Evolutionary conservation across 768 basidiomycete genomes (phyloP).

Genomic region (Chalciporus piperatus): DNA sequence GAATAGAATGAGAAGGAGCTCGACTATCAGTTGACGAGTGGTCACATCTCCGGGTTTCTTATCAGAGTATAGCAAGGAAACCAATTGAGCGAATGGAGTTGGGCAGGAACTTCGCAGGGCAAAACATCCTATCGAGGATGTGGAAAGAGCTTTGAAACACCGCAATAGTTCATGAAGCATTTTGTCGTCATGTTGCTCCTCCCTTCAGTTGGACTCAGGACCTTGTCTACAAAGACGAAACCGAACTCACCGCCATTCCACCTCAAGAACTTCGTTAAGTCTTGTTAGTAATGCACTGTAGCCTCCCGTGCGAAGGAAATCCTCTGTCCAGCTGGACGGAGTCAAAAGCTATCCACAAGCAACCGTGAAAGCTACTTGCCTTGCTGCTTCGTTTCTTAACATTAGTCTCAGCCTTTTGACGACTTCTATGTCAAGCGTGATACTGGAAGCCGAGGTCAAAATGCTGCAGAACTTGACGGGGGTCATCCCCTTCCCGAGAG

Average conservation of each 20-base stretch:
- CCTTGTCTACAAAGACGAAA: background rate
- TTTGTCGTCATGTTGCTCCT: constrained; percentile 98
- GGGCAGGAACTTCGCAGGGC: constrained; percentile 89
- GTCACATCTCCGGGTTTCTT: constrained; percentile 96
- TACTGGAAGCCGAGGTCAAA: constrained; percentile 65
- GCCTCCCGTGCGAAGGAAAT: constrained; percentile 80
- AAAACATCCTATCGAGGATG: constrained; percentile 83
- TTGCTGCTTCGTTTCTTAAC: constrained; percentile 88
- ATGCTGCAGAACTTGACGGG: constrained; percentile 68
- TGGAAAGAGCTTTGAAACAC: constrained; percentile 91
- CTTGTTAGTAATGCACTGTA: constrained; percentile 81
- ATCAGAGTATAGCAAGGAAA: constrained; percentile 88
- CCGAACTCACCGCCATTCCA: constrained; percentile 92
- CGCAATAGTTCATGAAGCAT: constrained; percentile 87
- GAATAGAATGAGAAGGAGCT: constrained; percentile 82
- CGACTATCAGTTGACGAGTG: constrained; percentile 86
- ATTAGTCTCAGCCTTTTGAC: constrained; percentile 86
- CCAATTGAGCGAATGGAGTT: constrained; percentile 80
- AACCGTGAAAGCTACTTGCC: constrained; percentile 38
- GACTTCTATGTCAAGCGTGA: constrained; percentile 76
- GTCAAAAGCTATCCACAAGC: background rate
- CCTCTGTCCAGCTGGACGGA: constrained; percentile 76
- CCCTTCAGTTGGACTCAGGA: constrained; percentile 46
- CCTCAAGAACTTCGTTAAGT: constrained; percentile 86
- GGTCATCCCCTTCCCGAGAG: constrained; percentile 49